Base-by-base conservation (phyloP, 345 rosid genomes). In the Ceriops decandra region DNA sequence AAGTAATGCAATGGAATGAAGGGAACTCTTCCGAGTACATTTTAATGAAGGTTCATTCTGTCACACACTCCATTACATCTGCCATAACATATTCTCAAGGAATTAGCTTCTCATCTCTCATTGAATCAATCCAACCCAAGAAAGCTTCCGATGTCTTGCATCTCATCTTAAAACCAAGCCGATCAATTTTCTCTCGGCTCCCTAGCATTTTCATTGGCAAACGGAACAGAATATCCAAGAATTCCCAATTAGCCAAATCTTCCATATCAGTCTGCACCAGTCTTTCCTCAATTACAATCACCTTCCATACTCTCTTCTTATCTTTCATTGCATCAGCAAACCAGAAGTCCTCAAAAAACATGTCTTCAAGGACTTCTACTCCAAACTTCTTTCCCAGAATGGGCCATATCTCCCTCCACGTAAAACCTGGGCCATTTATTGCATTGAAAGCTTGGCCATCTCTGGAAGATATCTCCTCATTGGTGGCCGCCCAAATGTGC, bases 381-480 rank as follows among this genome's bases (percentile, higher is more conserved):
- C 88, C 90, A 20, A 93, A 73, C 72, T 89, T 90, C 60, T 78
- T 71, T 31, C 82, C 97, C 0, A 93, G 63, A 0, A 71, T 69
- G 0, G 88, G 85, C 98, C 98, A 89, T 24, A 89, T 80, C 82
- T 90, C 90, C 80, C 83, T 87, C 97, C 98, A 93, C 16, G 86
- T 85, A 58, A 93, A 93, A 69, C 83, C 72, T 16, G 77, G 61
- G 0, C 98, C 97, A 36, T 93, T 90, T 47, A 87, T 77, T 0
- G 93, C 77, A 58, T 90, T 93, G 46, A 89, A 86, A 1, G 95
- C 88, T 64, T 89, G 83, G 17, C 96, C 96, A 32, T 73, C 71
- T 0, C 28, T 63, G 0, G 82, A 81, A 31, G 36, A 31, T 42
- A 87, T 60, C 53, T 71, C 72, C 52, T 80, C 86, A 31, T 74